Conservation (phyloP, 306 rosid genomes). For the barrel medic (Medicago truncatula) region MtrunA17r5.0-ANR NC_053048.1:53346501-53347000, state of each 20-base stretch:
- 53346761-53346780: constrained; percentile 1
- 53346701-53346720: constrained; percentile 50
- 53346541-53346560: background rate
- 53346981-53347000: no score
- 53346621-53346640: background rate
- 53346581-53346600: background rate
- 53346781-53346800: background rate
- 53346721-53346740: constrained; percentile 34
- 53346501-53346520: no score
- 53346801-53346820: background rate
- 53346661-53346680: constrained; percentile 20
- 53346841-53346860: constrained; percentile 21
- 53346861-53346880: constrained; percentile 25
- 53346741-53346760: background rate
- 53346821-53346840: constrained; percentile 8
- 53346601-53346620: background rate
- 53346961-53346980: no score
- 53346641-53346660: constrained; percentile 30
- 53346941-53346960: background rate
- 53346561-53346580: constrained; percentile 22
- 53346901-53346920: constrained; percentile 16
- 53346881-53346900: constrained; percentile 24
- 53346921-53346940: constrained; percentile 17
- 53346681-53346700: background rate
- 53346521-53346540: no score